These are phyloP conservation scores for Celoporthe dispersa DNA, from an alignment of 2,329 filamentous ascomycete species.

Conservation along the genomic window DNA sequence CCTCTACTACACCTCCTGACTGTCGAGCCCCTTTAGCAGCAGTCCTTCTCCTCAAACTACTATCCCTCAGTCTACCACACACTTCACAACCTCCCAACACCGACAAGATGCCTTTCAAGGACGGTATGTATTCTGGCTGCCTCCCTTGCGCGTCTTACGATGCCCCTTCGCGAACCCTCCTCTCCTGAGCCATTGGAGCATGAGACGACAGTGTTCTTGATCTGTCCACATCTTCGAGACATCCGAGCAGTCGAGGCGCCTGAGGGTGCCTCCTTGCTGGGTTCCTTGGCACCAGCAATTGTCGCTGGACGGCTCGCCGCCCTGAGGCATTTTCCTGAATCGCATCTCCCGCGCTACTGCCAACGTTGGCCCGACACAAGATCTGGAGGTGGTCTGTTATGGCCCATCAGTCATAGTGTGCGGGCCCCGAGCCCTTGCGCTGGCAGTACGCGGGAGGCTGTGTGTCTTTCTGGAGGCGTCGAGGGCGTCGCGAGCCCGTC, in stretches of 20 bases:
- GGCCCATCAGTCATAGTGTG: background rate
- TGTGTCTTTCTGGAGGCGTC: slow-evolving; percentile 8
- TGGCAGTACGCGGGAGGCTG: background rate
- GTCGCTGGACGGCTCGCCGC: background rate
- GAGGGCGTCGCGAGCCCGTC: background rate
- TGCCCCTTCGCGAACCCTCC: slow-evolving; percentile 11
- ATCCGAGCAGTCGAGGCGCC: background rate
- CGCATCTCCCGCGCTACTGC: slow-evolving; percentile 27
- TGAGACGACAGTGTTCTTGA: slow-evolving; percentile 10
- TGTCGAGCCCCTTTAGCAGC: slow-evolving; percentile 11
- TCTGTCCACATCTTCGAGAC: background rate
- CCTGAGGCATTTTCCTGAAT: slow-evolving; percentile 43
- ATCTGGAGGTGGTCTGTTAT: background rate
- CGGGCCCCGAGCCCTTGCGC: background rate
- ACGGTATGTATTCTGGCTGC: slow-evolving; percentile 39
- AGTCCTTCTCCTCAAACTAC: slow-evolving; percentile 19
- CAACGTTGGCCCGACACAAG: slow-evolving; percentile 9
- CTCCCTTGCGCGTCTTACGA: background rate
- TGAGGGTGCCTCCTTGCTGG: slow-evolving; percentile 33
- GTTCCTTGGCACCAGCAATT: background rate
- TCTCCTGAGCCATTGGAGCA: slow-evolving; percentile 33
- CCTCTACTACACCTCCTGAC: background rate
- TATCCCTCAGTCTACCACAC: slow-evolving; percentile 3
- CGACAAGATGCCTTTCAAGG: slow-evolving; percentile 44
- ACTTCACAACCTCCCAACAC: slow-evolving; percentile 30